A percentile compares a stretch with the other conserved stretches of the same genome.
Conservation (phyloP, 75 land plant genomes). For the Chamaecyparis obtusa region DNA sequence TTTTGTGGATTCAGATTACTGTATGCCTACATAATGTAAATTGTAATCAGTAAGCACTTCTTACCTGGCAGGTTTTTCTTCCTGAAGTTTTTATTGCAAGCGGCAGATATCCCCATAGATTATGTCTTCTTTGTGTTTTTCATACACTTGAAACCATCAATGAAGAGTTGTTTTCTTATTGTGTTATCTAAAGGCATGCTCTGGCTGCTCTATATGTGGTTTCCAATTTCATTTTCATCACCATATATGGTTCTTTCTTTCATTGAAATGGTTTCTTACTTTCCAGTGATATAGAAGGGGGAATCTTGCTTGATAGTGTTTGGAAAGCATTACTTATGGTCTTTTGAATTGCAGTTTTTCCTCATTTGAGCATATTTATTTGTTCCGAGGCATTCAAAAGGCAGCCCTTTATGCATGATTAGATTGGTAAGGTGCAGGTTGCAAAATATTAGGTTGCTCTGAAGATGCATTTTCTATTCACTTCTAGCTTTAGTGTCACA, state of each 20-base stretch:
- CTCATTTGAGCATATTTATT: background rate
- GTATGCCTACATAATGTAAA: background rate
- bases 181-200: background rate
- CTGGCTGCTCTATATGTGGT: background rate
- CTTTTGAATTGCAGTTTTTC: background rate
- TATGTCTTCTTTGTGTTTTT: background rate
- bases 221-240: background rate
- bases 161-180: background rate
- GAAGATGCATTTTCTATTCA: background rate
- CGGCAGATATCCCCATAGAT: background rate
- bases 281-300: background rate
- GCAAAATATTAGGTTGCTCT: background rate
- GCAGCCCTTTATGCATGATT: background rate
- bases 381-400: background rate
- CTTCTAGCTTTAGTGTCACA: background rate
- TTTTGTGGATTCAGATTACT: background rate
- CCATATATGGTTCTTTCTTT: background rate
- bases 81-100: background rate
- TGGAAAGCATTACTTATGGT: background rate
- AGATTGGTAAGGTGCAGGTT: background rate
- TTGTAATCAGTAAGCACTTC: background rate
- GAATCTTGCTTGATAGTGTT: background rate
- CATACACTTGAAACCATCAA: background rate
- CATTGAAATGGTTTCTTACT: background rate
- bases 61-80: background rate